phyloP scores from a whole-genome alignment of 148 eudicot genomes.

The Cornus florida region DNA sequence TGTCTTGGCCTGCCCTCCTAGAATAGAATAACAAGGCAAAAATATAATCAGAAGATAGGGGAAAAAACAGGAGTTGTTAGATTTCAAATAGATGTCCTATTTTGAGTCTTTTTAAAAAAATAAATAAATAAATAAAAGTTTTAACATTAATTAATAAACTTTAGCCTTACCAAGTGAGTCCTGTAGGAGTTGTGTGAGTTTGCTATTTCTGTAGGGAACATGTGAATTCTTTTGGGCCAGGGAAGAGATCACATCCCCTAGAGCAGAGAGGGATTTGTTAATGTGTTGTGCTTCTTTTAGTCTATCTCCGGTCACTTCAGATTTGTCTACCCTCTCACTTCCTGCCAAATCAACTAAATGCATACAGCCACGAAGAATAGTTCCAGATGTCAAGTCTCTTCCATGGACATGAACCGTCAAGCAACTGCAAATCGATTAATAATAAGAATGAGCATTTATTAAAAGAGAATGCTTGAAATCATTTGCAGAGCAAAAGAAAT shows the following conservation, averaged over 20 bases:
- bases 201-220: slow-evolving; percentile 94
- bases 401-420: slow-evolving; percentile 99
- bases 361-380: slow-evolving; percentile 88
- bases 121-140: too few species aligned
- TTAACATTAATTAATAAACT: too few species aligned
- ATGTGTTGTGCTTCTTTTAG: slow-evolving; percentile 97
- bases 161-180: slow-evolving; percentile 82
- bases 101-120: too few species aligned
- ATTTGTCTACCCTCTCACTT: slow-evolving; percentile 98
- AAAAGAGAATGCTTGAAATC: neutral
- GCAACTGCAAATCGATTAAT: slow-evolving; percentile 59
- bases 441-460: slow-evolving; percentile 9
- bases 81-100: too few species aligned
- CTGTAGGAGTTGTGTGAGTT: slow-evolving; percentile 92
- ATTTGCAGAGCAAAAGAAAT: neutral
- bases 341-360: slow-evolving; percentile 98
- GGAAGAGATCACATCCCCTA: slow-evolving; percentile 95
- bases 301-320: slow-evolving; percentile 96
- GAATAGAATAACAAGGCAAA: slow-evolving; percentile 9
- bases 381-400: slow-evolving; percentile 83
- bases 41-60: neutral
- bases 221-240: slow-evolving; percentile 93
- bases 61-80: neutral
- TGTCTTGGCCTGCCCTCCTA: slow-evolving; percentile 99
- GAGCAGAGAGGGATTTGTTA: slow-evolving; percentile 89